Evolutionary conservation across 169 alveolate species (phyloP).

Genomic region (Cryptosporidium parvum): DNA sequence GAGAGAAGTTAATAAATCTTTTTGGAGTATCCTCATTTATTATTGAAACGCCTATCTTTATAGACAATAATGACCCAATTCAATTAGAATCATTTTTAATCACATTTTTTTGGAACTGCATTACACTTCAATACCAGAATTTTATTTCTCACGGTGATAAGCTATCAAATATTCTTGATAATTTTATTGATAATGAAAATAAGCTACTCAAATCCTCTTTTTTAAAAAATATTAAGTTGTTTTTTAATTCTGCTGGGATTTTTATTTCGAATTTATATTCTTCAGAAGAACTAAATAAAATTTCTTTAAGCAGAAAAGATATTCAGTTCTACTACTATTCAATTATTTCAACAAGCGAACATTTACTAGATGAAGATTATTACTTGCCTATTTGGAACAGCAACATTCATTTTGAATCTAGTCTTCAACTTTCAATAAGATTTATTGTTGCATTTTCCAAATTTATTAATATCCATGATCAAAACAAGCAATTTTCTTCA

Average conservation of each 20-base stretch:
- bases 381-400: slow-evolving; percentile 49
- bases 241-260: slow-evolving; percentile 51
- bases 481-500: slow-evolving; percentile 2
- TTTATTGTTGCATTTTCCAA: slow-evolving; percentile 33
- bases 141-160: slow-evolving; percentile 11
- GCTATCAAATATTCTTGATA: slow-evolving; percentile 11
- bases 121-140: slow-evolving; percentile 52
- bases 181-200: not conserved
- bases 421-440: slow-evolving; percentile 31
- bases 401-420: slow-evolving; percentile 34
- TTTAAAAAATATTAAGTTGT: slow-evolving; percentile 20
- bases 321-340: slow-evolving; percentile 31
- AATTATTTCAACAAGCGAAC: slow-evolving; percentile 64
- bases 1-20: slow-evolving; percentile 38
- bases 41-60: not conserved
- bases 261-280: slow-evolving; percentile 29
- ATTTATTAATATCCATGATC: not conserved
- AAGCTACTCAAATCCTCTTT: slow-evolving; percentile 25
- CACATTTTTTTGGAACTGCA: slow-evolving; percentile 57
- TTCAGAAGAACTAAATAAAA: not conserved
- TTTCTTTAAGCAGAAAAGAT: not conserved
- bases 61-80: not conserved
- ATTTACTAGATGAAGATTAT: slow-evolving; percentile 25
- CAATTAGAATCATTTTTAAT: slow-evolving; percentile 9
- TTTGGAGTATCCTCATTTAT: slow-evolving; percentile 21